A percentile compares a stretch with the other conserved stretches of the same genome.
Conservation (phyloP, 495 filamentous ascomycete genomes). For the Aspergillus baeticus region DNA sequence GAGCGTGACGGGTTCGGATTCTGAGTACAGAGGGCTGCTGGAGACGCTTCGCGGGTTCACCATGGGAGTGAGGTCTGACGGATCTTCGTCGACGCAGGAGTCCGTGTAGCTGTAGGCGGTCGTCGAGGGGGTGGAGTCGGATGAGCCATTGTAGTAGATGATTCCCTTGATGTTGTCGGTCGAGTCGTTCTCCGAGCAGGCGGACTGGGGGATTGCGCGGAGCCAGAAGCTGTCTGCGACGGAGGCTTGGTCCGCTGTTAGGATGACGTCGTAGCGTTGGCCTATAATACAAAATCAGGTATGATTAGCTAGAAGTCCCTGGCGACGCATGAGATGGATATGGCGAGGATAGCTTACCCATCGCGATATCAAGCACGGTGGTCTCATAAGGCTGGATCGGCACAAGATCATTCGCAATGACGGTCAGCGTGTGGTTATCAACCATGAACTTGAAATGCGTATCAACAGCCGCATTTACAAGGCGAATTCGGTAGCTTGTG, state of each 20-base stretch:
- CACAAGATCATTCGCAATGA: slow-evolving; percentile 50
- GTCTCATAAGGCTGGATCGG: slow-evolving; percentile 47
- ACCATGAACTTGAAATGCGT: slow-evolving; percentile 48
- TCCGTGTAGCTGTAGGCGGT: too few species aligned
- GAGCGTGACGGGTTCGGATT: not conserved
- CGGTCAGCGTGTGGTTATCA: slow-evolving; percentile 45
- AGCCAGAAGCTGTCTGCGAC: slow-evolving; percentile 62
- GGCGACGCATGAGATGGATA: not conserved
- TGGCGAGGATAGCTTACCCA: slow-evolving; percentile 38
- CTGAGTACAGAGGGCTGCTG: slow-evolving; percentile 21
- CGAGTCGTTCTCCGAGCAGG: slow-evolving; percentile 42
- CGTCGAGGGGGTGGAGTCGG: too few species aligned
- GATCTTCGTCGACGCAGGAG: too few species aligned
- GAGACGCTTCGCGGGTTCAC: slow-evolving; percentile 42
- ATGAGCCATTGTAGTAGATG: slow-evolving; percentile 46
- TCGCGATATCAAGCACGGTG: slow-evolving; percentile 50
- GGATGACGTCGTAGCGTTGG: slow-evolving; percentile 69
- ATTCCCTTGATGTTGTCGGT: slow-evolving; percentile 56
- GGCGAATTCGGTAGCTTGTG: slow-evolving; percentile 45
- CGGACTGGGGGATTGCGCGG: slow-evolving; percentile 51
- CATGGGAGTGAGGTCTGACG: slow-evolving; percentile 21
- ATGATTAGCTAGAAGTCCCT: not conserved
- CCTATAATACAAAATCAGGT: too few species aligned
- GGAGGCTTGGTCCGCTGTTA: slow-evolving; percentile 52
- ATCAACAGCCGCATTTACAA: slow-evolving; percentile 49